A percentile compares a stretch with the other conserved stretches of the same genome.
phyloP scores from a whole-genome alignment of 495 filamentous ascomycete genomes.

The Podospora conica region DNA sequence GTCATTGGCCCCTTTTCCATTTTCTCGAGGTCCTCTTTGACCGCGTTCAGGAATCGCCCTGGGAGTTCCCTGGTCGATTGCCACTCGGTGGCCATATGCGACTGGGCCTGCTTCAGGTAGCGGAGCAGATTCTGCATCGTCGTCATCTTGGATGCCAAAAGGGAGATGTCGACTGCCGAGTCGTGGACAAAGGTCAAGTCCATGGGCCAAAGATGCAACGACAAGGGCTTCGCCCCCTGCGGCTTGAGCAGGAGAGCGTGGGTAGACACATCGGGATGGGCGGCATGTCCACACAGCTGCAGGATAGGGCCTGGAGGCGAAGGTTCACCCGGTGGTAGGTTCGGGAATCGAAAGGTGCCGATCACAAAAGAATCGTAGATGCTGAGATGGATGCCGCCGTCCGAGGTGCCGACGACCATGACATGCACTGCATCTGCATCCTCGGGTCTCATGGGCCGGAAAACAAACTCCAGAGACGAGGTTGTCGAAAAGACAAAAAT shows the following conservation, averaged over 20 bases:
- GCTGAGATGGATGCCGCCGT: slow-evolving; percentile 73
- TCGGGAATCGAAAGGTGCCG: slow-evolving; percentile 52
- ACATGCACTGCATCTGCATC: slow-evolving; percentile 73
- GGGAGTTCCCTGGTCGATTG: slow-evolving; percentile 78
- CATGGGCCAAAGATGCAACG: slow-evolving; percentile 63
- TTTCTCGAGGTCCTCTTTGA: slow-evolving; percentile 57
- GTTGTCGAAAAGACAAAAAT: slow-evolving; percentile 61
- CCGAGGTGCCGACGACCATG: slow-evolving; percentile 68
- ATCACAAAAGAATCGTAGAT: slow-evolving; percentile 90
- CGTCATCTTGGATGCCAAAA: slow-evolving; percentile 79
- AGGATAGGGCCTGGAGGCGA: slow-evolving; percentile 6
- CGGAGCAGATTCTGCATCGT: slow-evolving; percentile 77
- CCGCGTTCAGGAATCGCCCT: slow-evolving; percentile 62
- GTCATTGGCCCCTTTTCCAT: slow-evolving; percentile 32
- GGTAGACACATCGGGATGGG: slow-evolving; percentile 66
- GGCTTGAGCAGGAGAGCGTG: slow-evolving; percentile 62
- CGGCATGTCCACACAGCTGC: slow-evolving; percentile 56
- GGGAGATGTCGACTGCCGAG: slow-evolving; percentile 71
- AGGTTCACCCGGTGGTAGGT: background rate
- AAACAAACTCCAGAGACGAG: slow-evolving; percentile 62
- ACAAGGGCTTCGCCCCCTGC: slow-evolving; percentile 20
- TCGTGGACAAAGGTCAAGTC: slow-evolving; percentile 75
- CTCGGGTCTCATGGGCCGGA: slow-evolving; percentile 54
- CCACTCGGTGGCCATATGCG: slow-evolving; percentile 70
- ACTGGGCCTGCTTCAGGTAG: slow-evolving; percentile 72